Evolutionary conservation across 192 early-diverging fungal species (phyloP), one percentile per base, ranked within the genome.

Genomic region (Podila clonocystis): DNA sequence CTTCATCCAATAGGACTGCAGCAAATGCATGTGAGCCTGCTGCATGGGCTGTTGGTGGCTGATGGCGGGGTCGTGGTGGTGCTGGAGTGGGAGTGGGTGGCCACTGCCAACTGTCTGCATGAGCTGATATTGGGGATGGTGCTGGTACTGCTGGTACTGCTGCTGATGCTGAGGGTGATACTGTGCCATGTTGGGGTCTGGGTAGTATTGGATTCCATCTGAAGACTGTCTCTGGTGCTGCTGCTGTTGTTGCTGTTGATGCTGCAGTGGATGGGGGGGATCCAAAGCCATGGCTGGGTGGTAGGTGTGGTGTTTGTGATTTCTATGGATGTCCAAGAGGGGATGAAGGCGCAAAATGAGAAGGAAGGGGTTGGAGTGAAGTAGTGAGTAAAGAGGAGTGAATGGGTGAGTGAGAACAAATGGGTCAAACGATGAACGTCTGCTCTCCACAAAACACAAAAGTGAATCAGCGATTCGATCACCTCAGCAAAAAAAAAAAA

Each of bases 1-100:
- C 17, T 89, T 88, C 72, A 91, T 87, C 94, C 94, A 95, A 58
- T 93, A 95, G 22, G 76, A 72, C 55, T 79, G 76, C 17, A 79
- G 31, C 41, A 79, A 24, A 33, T 79, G 76, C 76, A 72, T 62
- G 33, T 79, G 76, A 20, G 69, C 65, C 22, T 67, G 76, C 29
- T 79, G 76, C 76, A 79, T 72, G 0, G 76, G 76, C 33, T 67
- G 76, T 24, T 79, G 76, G 38, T 72, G 70, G 5, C 38, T 52
- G 20, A 64, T 28, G 11, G 66, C 24, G 15, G 64, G 76, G 9
- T 79, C 70, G n/a, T 68, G 76, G 7, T 72, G 69, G 29, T 78
- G 75, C 38, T 72, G 60, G 9, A 79, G 66, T 4, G 73, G 73
- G 5, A 62, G 73, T 20, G 73, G 73, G 2, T 31, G 63, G n/a